Evolutionary conservation across 768 basidiomycete species (phyloP).

Genomic region (Glaciozyma antarctica): DNA sequence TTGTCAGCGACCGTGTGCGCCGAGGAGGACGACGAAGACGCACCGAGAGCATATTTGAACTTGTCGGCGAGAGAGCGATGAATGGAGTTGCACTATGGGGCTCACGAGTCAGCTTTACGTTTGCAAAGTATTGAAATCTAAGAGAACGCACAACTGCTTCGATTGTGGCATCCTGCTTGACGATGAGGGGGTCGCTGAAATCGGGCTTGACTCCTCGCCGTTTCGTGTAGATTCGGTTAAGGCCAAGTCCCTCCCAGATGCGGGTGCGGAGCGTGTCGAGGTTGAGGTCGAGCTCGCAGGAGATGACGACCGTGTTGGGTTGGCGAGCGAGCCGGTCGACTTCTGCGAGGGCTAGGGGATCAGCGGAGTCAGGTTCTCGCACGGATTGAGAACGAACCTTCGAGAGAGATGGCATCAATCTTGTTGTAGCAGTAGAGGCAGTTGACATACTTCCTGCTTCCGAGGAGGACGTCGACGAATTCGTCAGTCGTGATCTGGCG

Average conservation of each 20-base stretch:
- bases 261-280: conserved; percentile 44
- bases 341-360: conserved; percentile 42
- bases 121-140: background rate
- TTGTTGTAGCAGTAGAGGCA: conserved; percentile 77
- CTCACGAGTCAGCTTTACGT: background rate
- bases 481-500: conserved; percentile 82
- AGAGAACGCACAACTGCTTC: conserved; percentile 45
- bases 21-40: background rate
- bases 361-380: background rate
- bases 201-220: conserved; percentile 92
- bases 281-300: conserved; percentile 87
- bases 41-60: conserved; percentile 73
- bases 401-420: conserved; percentile 41
- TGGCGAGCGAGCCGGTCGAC: conserved; percentile 73
- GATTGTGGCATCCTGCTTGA: conserved; percentile 84
- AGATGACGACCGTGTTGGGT: conserved; percentile 83
- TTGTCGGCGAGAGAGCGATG: conserved; percentile 68
- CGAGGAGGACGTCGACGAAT: conserved; percentile 96
- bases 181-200: conserved; percentile 68
- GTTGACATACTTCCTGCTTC: conserved; percentile 87
- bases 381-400: conserved; percentile 30
- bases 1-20: background rate
- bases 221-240: conserved; percentile 48
- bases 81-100: conserved; percentile 15
- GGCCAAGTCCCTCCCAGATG: conserved; percentile 41